A percentile compares a stretch with the other conserved stretches of the same genome.
These are phyloP conservation scores for Lentinula lateritia DNA, from an alignment of 768 basidiomycete genomes.

Conservation along the genomic window DNA sequence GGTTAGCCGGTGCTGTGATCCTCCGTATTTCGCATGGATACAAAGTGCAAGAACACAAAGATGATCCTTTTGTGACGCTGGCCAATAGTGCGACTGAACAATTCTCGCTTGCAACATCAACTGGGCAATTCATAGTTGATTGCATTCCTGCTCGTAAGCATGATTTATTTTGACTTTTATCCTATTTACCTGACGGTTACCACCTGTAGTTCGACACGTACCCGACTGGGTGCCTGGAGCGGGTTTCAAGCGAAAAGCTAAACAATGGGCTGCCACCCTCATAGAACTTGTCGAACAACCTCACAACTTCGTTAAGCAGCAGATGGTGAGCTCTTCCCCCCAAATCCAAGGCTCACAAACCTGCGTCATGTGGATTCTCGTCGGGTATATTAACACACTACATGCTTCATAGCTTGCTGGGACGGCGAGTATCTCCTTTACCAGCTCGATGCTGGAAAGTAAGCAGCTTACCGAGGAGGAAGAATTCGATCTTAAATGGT, in stretches of 20 bases:
- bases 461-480: constrained; percentile 47
- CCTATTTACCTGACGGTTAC: not conserved
- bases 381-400: not conserved
- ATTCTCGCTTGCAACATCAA: constrained; percentile 47
- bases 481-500: constrained; percentile 63
- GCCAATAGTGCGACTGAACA: constrained; percentile 51
- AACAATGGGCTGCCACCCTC: constrained; percentile 47
- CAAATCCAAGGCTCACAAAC: not conserved
- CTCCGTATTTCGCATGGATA: constrained; percentile 51
- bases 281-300: constrained; percentile 52
- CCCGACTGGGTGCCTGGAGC: constrained; percentile 65
- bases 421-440: constrained; percentile 52
- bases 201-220: constrained; percentile 43
- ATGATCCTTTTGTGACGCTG: constrained; percentile 45
- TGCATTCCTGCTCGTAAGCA: constrained; percentile 40
- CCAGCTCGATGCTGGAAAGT: constrained; percentile 50
- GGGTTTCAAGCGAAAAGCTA: constrained; percentile 48
- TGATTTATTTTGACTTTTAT: not conserved
- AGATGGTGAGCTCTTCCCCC: constrained; percentile 36
- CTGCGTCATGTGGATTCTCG: not conserved
- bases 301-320: constrained; percentile 53
- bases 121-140: constrained; percentile 49
- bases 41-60: constrained; percentile 38
- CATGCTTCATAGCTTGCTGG: constrained; percentile 42
- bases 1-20: constrained; percentile 48